Evolutionary conservation across 2,329 filamentous ascomycete genomes (phyloP), one percentile per base, ranked within the genome.

Genomic region (Ilyonectria robusta): DNA sequence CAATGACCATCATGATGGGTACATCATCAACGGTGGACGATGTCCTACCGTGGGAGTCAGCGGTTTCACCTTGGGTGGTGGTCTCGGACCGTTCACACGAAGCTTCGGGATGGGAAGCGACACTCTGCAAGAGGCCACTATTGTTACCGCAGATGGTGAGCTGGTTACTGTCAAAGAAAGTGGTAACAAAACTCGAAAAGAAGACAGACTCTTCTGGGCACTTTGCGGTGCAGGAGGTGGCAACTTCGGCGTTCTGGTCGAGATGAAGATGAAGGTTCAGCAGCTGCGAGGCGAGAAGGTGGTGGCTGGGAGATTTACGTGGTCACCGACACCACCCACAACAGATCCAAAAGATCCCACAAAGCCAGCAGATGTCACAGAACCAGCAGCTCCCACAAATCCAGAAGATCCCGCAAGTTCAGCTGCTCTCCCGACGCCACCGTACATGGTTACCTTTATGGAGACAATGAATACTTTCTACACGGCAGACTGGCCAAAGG

Each of bases 171-270:
- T 46, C 35, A 62, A 48, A 69, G 63, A 71, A 0, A 59, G 13
- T 0, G 71, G 72, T 42, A 64, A 76, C 0, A 51, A 15, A 31
- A 8, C 15, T 4, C 40, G 62, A 4, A 71, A 74, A 0, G 66
- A 72, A 3, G 55, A 31, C 31, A 40, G 69, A 3, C 66, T 83
- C 1, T 84, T 84, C 71, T 83, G 78, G 73, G 82, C 81, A 0
- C 75, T 84, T 3, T 73, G 79, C 1, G 82, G 83, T 5, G 81
- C 77, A 3, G 82, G 83, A 0, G 79, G 79, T 9, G 81, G 79
- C 2, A 84, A 82, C 4, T 84, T 80, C 31, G 83, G 82, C 0
- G 77, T 84, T 2, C 67, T 83, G 0, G 74, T 76, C 0, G 15
- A 78, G 23, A 71, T 80, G 66, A 79, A 78, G 59, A 35, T 81